Base-by-base conservation (phyloP, 805 yeast genomes). In the Zygosaccharomyces kombuchaensis region DNA sequence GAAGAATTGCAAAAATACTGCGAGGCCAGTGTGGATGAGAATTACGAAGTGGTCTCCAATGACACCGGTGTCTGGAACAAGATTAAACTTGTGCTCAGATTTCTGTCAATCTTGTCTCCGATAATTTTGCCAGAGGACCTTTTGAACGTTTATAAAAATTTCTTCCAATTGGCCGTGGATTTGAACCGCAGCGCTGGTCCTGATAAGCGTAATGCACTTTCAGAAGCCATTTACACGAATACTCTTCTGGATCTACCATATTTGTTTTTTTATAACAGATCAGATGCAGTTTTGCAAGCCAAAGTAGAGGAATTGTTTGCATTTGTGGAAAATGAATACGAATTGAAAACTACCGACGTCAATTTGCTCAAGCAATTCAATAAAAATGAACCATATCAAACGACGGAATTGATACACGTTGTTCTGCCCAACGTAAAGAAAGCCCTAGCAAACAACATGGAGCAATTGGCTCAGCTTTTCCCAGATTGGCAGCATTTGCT, bases 1-100 rank as follows among this genome's bases (percentile, higher is more conserved):
- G 74, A 75, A 21, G 76, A 78, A 57, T 70, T 82, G 13, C 86
- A 85, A 56, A 72, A 68, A 16, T 70, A 80, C 36, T 63, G 87
- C 40, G 74, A 76, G 23, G 50, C 53, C 6, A 57, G 65, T 22
- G 44, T 57, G 6, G 56, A 61, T 22, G 61, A 55, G 25, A 56
- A 55, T 10, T 40, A 48, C 4, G 55, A 60, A 9, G 58, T 56
- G n/a, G 53, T 53, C 9, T 61, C 73, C 1, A 65, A 63, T 12
- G 72, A 69, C 26, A 70, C 71, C 22, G 89, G 89, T 12, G 67
- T 74, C 14, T 85, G 87, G 80, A 82, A 82, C 50, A 78, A 79
- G 52, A 62, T 87, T 51, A 90, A 91, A 65, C 71, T 85, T 9
- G 66, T 82, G 12, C 57, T 87, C 48, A 78, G 96, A 57, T 81